Percentiles rank a stretch among this genome's conserved stretches.
Conservation (phyloP, 441 rosid species). For the Heliophila coronopifolia region DNA sequence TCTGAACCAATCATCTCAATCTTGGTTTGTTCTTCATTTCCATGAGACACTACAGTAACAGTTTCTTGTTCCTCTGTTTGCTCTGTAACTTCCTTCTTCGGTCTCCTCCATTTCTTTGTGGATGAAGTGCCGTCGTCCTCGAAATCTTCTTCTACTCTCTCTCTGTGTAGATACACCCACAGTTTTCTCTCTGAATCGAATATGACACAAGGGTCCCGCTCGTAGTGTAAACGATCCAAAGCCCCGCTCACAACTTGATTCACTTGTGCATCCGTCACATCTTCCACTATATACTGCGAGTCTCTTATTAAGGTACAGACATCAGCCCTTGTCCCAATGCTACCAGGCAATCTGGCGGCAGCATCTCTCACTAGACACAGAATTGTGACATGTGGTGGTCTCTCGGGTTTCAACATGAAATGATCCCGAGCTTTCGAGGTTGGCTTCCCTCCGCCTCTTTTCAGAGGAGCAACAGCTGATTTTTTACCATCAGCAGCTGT, state of each 20-base stretch:
- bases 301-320: slow-evolving; percentile 94
- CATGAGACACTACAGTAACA: slow-evolving; percentile 58
- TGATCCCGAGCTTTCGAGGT: slow-evolving; percentile 99
- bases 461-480: slow-evolving; percentile 93
- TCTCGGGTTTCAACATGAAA: slow-evolving; percentile 97
- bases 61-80: slow-evolving; percentile 56
- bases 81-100: slow-evolving; percentile 75
- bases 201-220: slow-evolving; percentile 97
- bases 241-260: slow-evolving; percentile 98
- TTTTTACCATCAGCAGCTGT: slow-evolving; percentile 98
- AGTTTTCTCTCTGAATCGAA: slow-evolving; percentile 85
- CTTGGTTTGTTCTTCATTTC: slow-evolving; percentile 54
- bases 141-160: slow-evolving; percentile 98
- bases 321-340: slow-evolving; percentile 99
- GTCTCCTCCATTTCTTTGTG: slow-evolving; percentile 98
- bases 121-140: slow-evolving; percentile 99
- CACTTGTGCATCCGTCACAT: slow-evolving; percentile 84
- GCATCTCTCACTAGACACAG: slow-evolving; percentile 99
- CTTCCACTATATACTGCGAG: slow-evolving; percentile 86
- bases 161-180: slow-evolving; percentile 94
- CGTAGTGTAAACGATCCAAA: slow-evolving; percentile 95
- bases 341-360: slow-evolving; percentile 91
- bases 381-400: slow-evolving; percentile 98
- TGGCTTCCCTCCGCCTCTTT: slow-evolving; percentile 99
- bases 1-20: slow-evolving; percentile 64